Base-by-base conservation (phyloP, 2,329 filamentous ascomycete species). In the Aspergillus thermomutatus region DNA sequence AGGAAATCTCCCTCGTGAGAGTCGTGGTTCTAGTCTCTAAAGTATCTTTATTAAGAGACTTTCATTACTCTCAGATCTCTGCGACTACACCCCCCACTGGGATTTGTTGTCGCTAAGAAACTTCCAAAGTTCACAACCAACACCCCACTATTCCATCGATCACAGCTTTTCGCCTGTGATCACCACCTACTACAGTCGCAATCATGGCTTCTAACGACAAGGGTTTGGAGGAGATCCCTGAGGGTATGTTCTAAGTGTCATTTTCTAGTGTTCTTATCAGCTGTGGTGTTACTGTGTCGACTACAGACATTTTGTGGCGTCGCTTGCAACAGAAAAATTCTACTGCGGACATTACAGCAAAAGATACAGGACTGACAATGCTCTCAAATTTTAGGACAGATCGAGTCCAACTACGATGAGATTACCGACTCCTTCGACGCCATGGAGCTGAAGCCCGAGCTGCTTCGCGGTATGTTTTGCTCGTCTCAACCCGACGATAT, bases 381-480 rank as follows among this genome's bases (percentile, higher is more conserved):
- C 63, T 60, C 50, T 31, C 21, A n/a, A 54, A 37, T 48, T 76
- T 72, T 78, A 96, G 93, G 89, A 81, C 92, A 96, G 84, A 99
- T 99, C 86, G 95, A 99, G 87, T 96, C 92, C 77, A 99, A 99
- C 91, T 99, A 97, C 84, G 94, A 99, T 86, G 92, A 97, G 87
- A 92, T 93, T 74, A 93, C 94, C 80, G 95, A 99, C 82, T 96
- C 92, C 62, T 99, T 99, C 82, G 94, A 99, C 82, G 86, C 92
- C 72, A 99, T 99, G 94, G 88, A 87, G 82, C 87, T 99, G 75
- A 96, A 95, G 87, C 77, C 91, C 66, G 94, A 99, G 85, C 90
- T 99, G 75, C 91, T 99, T 77, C 92, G 94, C 82, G 94, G 86
- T 87, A 83, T 80, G 83, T 54, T 55, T 53, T 55, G 47, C 27